Evolutionary conservation across 805 yeast species (phyloP).

Genomic region (Sugiyamaella floridensis): DNA sequence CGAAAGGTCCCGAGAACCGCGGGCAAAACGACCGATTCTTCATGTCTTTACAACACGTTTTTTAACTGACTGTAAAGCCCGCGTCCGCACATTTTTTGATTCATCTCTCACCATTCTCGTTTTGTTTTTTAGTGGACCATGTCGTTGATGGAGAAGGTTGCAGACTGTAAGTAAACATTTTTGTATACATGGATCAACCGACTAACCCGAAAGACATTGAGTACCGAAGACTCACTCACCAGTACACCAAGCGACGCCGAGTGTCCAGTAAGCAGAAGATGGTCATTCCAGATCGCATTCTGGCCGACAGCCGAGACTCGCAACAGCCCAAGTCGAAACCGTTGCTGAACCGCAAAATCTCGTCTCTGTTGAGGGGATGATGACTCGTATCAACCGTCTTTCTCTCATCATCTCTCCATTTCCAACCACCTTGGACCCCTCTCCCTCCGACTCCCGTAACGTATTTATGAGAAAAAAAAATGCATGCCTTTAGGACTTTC

Average conservation of each 20-base stretch:
- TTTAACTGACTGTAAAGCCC: not conserved
- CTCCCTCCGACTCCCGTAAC: not conserved
- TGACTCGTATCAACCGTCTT: not conserved
- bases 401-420: too few relatives aligned
- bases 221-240: conserved; percentile 14
- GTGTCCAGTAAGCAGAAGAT: not conserved
- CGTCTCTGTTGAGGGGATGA: not conserved
- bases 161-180: not conserved
- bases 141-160: not conserved
- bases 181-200: not conserved
- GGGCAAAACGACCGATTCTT: not conserved
- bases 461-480: not conserved
- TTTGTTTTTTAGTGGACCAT: not conserved
- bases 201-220: conserved; percentile 10
- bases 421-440: too few relatives aligned
- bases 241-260: conserved; percentile 13
- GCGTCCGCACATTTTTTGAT: not conserved
- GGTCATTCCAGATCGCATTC: not conserved
- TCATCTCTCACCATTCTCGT: not conserved
- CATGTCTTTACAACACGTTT: not conserved
- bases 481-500: not conserved
- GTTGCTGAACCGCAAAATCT: not conserved
- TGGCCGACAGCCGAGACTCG: not conserved
- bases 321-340: not conserved
- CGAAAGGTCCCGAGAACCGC: not conserved